phyloP scores from a whole-genome alignment of 768 basidiomycete species.

The Podaxis sp. region DNA sequence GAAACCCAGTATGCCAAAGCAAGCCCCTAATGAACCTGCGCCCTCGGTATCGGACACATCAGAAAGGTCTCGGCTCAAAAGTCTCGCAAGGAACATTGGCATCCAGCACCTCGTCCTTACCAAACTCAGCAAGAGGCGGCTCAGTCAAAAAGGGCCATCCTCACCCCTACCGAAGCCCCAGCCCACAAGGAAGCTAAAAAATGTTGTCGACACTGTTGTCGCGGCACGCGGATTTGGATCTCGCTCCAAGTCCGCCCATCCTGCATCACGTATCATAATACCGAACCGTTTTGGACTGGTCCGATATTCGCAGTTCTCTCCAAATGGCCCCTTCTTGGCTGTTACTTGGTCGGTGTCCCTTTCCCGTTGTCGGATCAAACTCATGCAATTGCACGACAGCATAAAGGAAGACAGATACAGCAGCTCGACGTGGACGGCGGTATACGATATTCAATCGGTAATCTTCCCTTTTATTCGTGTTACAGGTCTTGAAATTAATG shows the following conservation, averaged over 20 bases:
- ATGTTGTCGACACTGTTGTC: not conserved
- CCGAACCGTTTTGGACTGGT: slow-evolving; percentile 1
- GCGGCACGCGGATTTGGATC: not conserved
- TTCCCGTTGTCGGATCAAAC: not conserved
- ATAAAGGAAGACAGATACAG: slow-evolving; percentile 4
- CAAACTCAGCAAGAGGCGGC: not conserved
- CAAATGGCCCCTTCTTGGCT: not conserved
- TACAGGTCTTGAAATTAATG: not conserved
- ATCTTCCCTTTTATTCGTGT: no score
- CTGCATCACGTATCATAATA: not conserved
- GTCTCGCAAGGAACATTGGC: not conserved
- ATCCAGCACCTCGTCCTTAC: slow-evolving; percentile 4
- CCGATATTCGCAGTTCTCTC: not conserved
- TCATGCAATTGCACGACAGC: not conserved
- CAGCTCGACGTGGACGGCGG: not conserved
- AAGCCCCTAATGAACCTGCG: not conserved
- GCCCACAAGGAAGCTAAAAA: not conserved
- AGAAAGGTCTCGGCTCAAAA: not conserved
- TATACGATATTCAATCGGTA: slow-evolving; percentile 3
- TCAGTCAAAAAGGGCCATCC: not conserved
- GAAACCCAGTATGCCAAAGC: not conserved
- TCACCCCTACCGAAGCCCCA: not conserved
- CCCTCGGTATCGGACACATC: not conserved
- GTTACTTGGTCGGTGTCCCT: slow-evolving; percentile 3
- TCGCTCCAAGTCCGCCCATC: not conserved